Base-by-base conservation (phyloP, 2,329 filamentous ascomycete species). In the Rosellinia necatrix region DNA sequence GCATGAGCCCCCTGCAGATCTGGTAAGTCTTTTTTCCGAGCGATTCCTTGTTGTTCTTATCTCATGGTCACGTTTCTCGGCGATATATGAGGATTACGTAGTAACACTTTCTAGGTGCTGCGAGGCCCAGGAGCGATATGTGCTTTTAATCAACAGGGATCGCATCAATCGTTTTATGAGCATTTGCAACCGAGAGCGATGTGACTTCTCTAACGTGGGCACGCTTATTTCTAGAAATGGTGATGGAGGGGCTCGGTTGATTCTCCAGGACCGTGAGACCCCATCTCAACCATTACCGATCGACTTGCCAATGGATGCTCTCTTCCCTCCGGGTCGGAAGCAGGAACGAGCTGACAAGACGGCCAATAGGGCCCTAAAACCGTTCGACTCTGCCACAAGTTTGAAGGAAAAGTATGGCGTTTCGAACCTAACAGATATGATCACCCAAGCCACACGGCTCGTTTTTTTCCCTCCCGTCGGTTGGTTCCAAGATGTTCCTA, bases 401-500 rank as follows among this genome's bases (percentile, higher is more conserved):
- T 79, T 97, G 30, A 83, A 83, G 44, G 81, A 89, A 65, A 76
- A 88, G 17, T 57, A 22, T 84, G 94, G 94, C 4, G 42, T 37
- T 27, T 56, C 56, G 3, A 87, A 78, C 4, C 66, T 82, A 2
- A 92, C 60, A 1, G 66, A 37, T 89, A 68, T 84, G 27, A 68
- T 85, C 25, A 74, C 72, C 22, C 77, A 92, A 72, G 92, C 93
- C 13, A 84, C 91, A 1, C 85, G 91, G 65, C 81, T 91, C 59
- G 91, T 97, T 2, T 85, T n/a, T 97, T 51, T 85, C 85, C 46
- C 80, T 97, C 49, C 93, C 94, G 17, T 84, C 92, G 1, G 94
- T 97, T 19, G 93, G 92, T n/a, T 97, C 92, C 19, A 97, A 97
- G 75, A 92, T 89, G 19, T 99, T 97, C 78, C 81, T 99, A 32